Percentiles rank a stretch among this genome's conserved stretches.
Conservation (phyloP, 306 rosid species). For the Cercis canadensis region DNA sequence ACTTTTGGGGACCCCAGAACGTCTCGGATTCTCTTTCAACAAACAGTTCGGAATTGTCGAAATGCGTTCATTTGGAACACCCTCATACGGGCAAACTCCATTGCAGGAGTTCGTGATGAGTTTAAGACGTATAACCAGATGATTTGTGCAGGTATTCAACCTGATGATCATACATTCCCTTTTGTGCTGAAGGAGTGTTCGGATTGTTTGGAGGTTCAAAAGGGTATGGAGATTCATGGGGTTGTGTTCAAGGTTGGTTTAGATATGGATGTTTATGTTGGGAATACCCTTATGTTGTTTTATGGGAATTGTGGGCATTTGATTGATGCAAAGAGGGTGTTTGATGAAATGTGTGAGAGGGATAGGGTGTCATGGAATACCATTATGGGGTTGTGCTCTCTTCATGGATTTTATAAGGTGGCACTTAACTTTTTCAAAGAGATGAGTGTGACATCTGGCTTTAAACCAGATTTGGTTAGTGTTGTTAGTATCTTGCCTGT, state of each 20-base stretch:
- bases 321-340: slow-evolving; percentile 55
- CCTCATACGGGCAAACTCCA: slow-evolving; percentile 67
- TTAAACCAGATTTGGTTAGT: slow-evolving; percentile 65
- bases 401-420: slow-evolving; percentile 48
- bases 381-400: slow-evolving; percentile 63
- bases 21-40: slow-evolving; percentile 57
- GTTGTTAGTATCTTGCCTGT: slow-evolving; percentile 67
- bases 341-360: slow-evolving; percentile 79
- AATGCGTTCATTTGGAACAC: slow-evolving; percentile 82
- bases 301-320: slow-evolving; percentile 62
- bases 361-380: slow-evolving; percentile 88
- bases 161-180: slow-evolving; percentile 78
- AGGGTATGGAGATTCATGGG: slow-evolving; percentile 86
- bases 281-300: slow-evolving; percentile 70
- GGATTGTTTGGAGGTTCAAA: slow-evolving; percentile 50
- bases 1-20: slow-evolving; percentile 44
- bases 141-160: slow-evolving; percentile 61
- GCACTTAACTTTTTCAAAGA: slow-evolving; percentile 50
- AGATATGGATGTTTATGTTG: slow-evolving; percentile 69
- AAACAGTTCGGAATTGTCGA: slow-evolving; percentile 49
- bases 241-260: slow-evolving; percentile 67
- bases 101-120: slow-evolving; percentile 56
- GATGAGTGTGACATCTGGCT: slow-evolving; percentile 48
- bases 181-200: slow-evolving; percentile 77
- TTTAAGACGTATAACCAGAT: slow-evolving; percentile 64